Base-by-base conservation (phyloP, 2,329 filamentous ascomycete genomes). In the Aspergillus eucalypticola region DNA sequence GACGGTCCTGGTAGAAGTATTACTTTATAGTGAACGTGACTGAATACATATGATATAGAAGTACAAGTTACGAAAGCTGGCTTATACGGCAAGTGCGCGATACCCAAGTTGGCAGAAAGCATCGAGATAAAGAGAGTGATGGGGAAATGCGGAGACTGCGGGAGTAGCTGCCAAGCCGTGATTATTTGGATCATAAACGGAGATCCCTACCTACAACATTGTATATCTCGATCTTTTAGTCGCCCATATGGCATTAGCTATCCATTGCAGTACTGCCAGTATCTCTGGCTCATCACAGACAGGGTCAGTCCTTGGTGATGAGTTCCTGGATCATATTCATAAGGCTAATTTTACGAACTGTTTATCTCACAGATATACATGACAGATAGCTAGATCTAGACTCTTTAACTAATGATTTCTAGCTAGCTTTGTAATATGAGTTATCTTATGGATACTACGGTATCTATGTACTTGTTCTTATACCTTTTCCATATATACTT, bases 1-100 rank as follows among this genome's bases (percentile, higher is more conserved):
- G 73, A 71, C 49, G 75, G 76, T 57, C 78, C 76, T 5, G 76
- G 77, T 49, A 78, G 59, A 10, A 75, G 5, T 6, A 35, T 6
- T 6, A 13, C 11, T 35, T 35, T 1, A 15, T 35, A 4, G 1
- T 15, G 11, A 35, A 4, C 0, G 32, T 4, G 11, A 35, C 32
- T 13, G 10, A 4, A 5, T 2, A 2, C 4, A 35, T 13, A 13
- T 5, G 3, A 11, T 11, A 11, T 29, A 29, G 8, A 11, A 4
- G 5, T 29, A 3, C 10, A 35, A 13, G 13, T 5, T 13, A 35
- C 11, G 11, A 15, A 35, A 13, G 13, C 15, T 42, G 15, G 11
- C 32, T 35, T 35, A 35, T 35, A 15, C 11, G 11, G 32, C 23
- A 19, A 21, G 6, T 44, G 6, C 29, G 39, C 21, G 1, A 39